A percentile compares a stretch with the other conserved stretches of the same genome.
Evolutionary conservation across 2,329 filamentous ascomycete genomes (phyloP).

Genomic region (Diaporthe helianthi): DNA sequence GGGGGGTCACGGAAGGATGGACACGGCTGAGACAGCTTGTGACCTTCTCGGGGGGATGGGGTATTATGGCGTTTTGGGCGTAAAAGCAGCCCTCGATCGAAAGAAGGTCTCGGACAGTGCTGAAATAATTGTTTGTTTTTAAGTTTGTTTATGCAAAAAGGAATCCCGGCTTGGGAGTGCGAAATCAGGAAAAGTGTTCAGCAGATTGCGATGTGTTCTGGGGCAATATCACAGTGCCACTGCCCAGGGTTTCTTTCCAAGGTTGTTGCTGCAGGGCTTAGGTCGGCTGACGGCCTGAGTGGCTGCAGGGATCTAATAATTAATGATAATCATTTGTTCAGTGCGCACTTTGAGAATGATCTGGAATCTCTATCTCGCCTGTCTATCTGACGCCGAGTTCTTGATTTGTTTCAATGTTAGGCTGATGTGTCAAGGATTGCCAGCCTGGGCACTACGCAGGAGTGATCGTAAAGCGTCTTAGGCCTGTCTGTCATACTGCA

Average conservation of each 20-base stretch:
- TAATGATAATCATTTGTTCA: constrained; percentile 33
- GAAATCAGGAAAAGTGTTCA: constrained; percentile 7
- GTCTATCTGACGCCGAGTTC: not conserved
- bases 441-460: not conserved
- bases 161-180: not conserved
- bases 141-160: constrained; percentile 25
- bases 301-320: constrained; percentile 33
- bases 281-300: not conserved
- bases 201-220: not conserved
- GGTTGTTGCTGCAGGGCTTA: constrained; percentile 3
- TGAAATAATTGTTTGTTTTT: constrained; percentile 17
- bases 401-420: not conserved
- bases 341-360: not conserved
- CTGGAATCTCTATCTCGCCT: not conserved
- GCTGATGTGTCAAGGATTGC: not conserved
- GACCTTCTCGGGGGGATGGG: constrained; percentile 2
- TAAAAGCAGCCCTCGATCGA: constrained; percentile 15
- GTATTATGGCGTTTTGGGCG: constrained; percentile 28
- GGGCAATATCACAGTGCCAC: too few species aligned
- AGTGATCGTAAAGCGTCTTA: not conserved
- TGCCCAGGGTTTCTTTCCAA: not conserved
- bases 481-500: not conserved
- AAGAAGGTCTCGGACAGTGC: constrained; percentile 16
- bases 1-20: not conserved
- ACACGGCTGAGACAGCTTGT: constrained; percentile 8